Evolutionary conservation across 495 filamentous ascomycete genomes (phyloP).

Genomic region (Tuber borchii): DNA sequence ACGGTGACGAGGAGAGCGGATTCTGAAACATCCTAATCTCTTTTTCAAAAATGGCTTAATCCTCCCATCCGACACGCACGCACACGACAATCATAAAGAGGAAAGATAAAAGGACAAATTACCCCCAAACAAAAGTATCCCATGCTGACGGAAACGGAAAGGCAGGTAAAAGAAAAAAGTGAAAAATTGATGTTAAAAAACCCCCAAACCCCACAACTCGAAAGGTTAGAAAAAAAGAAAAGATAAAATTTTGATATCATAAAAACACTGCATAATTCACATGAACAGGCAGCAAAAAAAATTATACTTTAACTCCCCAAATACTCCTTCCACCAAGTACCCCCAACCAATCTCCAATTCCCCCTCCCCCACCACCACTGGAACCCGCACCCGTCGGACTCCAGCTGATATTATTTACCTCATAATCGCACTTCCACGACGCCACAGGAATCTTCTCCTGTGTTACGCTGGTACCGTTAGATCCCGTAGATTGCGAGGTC

Average conservation of each 20-base stretch:
- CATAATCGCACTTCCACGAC: conserved; percentile 91
- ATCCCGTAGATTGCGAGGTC: conserved; percentile 49
- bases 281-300: background rate
- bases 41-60: conserved; percentile 1
- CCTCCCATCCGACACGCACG: background rate
- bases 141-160: background rate
- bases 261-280: conserved; percentile 8
- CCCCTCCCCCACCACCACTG: conserved; percentile 56
- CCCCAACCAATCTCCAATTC: conserved; percentile 76
- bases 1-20: background rate
- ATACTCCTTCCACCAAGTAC: conserved; percentile 85
- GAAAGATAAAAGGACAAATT: background rate
- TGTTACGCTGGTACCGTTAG: conserved; percentile 49
- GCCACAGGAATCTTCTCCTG: conserved; percentile 65
- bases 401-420: conserved; percentile 93
- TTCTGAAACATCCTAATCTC: conserved; percentile 3
- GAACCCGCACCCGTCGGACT: conserved; percentile 64
- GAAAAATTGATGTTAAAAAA: background rate
- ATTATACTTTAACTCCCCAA: conserved; percentile 73
- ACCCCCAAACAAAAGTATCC: background rate
- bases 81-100: background rate
- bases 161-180: background rate
- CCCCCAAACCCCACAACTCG: background rate
- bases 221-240: background rate
- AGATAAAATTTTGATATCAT: conserved; percentile 5